Conservation (phyloP, 176 grass and related monocot genomes). For the Oryza meridionalis region DNA sequence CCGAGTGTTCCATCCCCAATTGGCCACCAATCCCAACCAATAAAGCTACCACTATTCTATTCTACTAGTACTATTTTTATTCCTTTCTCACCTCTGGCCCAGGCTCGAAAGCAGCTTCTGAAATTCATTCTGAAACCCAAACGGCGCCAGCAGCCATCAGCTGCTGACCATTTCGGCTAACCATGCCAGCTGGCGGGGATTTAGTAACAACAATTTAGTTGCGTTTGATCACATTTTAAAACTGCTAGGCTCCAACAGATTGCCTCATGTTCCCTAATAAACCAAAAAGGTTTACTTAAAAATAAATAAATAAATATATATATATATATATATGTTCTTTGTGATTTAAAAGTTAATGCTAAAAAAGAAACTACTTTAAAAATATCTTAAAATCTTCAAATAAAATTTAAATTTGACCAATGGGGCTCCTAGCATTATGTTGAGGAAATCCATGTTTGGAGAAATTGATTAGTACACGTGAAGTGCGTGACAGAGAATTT, state of each 20-base stretch:
- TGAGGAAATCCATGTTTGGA: not conserved
- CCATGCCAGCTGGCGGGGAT: not conserved
- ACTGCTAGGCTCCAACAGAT: not conserved
- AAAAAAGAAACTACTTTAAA: too few species aligned
- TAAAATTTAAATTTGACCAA: too few species aligned
- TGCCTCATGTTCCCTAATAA: too few species aligned
- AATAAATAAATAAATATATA: too few species aligned
- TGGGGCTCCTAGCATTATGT: not conserved
- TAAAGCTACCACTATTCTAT: not conserved
- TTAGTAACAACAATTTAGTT: not conserved
- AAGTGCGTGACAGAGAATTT: not conserved
- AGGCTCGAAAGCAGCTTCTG: not conserved
- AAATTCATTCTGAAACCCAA: not conserved
- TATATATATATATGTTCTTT: too few species aligned
- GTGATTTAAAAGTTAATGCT: too few species aligned
- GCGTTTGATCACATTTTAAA: not conserved
- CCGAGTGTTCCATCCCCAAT: not conserved
- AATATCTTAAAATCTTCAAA: too few species aligned
- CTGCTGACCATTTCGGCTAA: conserved; percentile 15
- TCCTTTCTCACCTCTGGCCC: not conserved
- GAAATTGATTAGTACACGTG: not conserved
- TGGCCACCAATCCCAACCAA: conserved; percentile 2
- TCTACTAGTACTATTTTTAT: not conserved
- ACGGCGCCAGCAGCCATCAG: conserved; percentile 12
- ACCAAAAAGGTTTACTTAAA: too few species aligned